Evolutionary conservation across 1,284 basidiomycete genomes (phyloP), one percentile per base, ranked within the genome.

Genomic region (Lentinus polychrous): DNA sequence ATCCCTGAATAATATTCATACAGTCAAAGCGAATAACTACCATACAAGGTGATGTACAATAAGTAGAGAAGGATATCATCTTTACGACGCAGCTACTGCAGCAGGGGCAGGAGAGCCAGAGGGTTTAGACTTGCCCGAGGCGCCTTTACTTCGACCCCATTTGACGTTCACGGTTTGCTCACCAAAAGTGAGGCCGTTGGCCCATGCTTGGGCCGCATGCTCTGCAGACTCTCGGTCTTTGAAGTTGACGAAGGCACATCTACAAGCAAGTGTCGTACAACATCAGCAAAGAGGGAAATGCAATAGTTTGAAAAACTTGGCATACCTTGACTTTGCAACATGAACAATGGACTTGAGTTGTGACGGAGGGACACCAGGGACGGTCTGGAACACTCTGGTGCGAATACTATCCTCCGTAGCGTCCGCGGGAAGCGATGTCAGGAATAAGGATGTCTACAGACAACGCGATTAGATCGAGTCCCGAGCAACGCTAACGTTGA

Each of bases 181-280:
- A 24, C 88, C 84, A 35, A 97, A 73, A 57, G 94, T 89, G 18
- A 99, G 74, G 2, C 94, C 94, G 52, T 85, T 81, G 12, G 90
- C 79, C 79, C 94, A 91, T 8, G 86, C 84, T 55, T 86, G 78
- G 0, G 94, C 94, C 0, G 91, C 93, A 7, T 72, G 68, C 65
- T 99, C 96, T 11, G 96, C 94, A 14, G 79, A 73, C 1, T 74
- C 62, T 23, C 96, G 78, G 49, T 87, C 81, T 51, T 75, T 82
- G 70, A 99, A 99, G 66, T 97, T 97, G 50, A 98, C 78, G 66
- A 99, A 99, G 0, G 95, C 95, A 67, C 93, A 97, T 67, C 92
- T 91, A 66, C 27, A 12, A 41, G 32, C 20, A 41, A 32, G 7
- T 20, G n/a, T n/a, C n/a, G n/a, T n/a, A n/a, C n/a, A 24, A 40